Evolutionary conservation across 441 rosid genomes (phyloP), one percentile per base, ranked within the genome.

Genomic region (Populus hybrid): DNA sequence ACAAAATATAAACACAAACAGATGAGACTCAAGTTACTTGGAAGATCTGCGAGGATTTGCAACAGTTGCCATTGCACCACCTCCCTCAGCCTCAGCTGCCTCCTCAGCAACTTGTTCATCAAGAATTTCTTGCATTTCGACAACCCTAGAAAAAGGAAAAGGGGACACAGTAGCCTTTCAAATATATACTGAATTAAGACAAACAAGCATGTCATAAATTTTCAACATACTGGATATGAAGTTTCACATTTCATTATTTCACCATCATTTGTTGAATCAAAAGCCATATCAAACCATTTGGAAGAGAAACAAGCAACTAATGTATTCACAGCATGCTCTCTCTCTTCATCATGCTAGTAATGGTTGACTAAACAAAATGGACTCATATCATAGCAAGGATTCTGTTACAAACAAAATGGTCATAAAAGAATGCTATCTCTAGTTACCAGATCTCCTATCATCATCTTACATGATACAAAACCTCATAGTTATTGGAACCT

Each of bases 1-100:
- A 32, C 24, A 50, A 34, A 68, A 61, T 57, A 32, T 65, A 75
- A 34, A 68, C 19, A 78, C 26, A 73, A 69, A 73, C 35, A 70
- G 67, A 70, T 53, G 40, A 24, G 53, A 72, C 68, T 67, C 79
- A 69, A 81, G 85, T 84, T 89, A 92, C 98, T 89, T 94, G 85
- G 95, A 89, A 88, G 92, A 83, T 88, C 97, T 88, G 35, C 92
- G 98, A 79, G 98, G 98, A 86, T 94, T 93, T 77, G 97, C 92
- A 82, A 94, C 79, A 79, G 94, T 77, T 85, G 98, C 92, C 97
- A 97, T 89, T 63, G 91, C 97, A 74, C 92, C 98, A 50, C 85
- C 98, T 74, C 98, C 99, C 86, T 94, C 99, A 82, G 98, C 99
- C 88, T 97, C 99, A 69, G 99, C 99, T 74, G 97, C 99, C 84